Evolutionary conservation across 129 eudicot genomes (phyloP).

Genomic region (Flaveria trinervia): DNA sequence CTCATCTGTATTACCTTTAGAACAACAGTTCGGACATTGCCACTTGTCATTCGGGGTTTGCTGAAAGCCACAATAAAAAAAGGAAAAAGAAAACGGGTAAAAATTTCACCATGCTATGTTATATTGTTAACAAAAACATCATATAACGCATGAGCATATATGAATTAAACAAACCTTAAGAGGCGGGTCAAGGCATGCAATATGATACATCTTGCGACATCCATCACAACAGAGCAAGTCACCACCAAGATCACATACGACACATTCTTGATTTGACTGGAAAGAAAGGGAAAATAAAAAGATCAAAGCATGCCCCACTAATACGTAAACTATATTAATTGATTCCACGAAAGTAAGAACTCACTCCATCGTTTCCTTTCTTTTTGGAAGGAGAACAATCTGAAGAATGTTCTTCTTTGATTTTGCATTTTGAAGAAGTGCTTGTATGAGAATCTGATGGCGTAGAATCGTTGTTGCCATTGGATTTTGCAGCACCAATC

Average conservation of each 20-base stretch:
- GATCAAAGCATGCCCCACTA: background rate
- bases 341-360: slow-evolving; percentile 9
- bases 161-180: slow-evolving; percentile 58
- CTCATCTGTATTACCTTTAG: slow-evolving; percentile 39
- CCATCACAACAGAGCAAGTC: slow-evolving; percentile 77
- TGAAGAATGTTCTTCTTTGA: slow-evolving; percentile 37
- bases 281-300: background rate
- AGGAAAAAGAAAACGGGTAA: background rate
- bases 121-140: background rate
- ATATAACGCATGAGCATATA: background rate
- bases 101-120: background rate
- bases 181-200: slow-evolving; percentile 77
- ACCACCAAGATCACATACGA: slow-evolving; percentile 83
- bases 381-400: slow-evolving; percentile 49
- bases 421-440: slow-evolving; percentile 36
- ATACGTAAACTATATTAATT: background rate
- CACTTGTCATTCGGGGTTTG: slow-evolving; percentile 78
- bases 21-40: slow-evolving; percentile 72
- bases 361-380: slow-evolving; percentile 89
- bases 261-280: slow-evolving; percentile 79
- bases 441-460: slow-evolving; percentile 47
- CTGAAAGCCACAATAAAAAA: slow-evolving; percentile 36
- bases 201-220: slow-evolving; percentile 80
- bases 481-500: slow-evolving; percentile 50
- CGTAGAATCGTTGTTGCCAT: slow-evolving; percentile 35